Conservation (phyloP, 495 filamentous ascomycete species). For the Cetradonia linearis region DNA sequence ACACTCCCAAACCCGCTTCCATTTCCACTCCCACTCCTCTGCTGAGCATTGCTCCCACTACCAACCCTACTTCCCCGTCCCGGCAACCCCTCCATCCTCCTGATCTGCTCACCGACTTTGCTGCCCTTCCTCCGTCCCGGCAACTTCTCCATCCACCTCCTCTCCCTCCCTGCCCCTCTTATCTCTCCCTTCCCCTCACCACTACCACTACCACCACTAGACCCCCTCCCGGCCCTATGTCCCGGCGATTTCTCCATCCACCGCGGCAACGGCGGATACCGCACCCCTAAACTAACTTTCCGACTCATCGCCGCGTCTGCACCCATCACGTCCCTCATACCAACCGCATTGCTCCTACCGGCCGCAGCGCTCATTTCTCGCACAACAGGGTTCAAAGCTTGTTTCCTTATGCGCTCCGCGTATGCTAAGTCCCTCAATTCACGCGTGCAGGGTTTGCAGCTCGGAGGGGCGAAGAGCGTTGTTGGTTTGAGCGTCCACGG, state of each 20-base stretch:
- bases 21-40: background rate
- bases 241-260: slow-evolving; percentile 2
- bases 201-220: background rate
- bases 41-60: background rate
- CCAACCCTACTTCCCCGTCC: background rate
- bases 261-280: slow-evolving; percentile 10
- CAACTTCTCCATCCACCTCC: background rate
- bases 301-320: background rate
- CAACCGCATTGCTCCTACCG: background rate
- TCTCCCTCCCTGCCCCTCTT: background rate
- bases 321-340: background rate
- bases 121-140: background rate
- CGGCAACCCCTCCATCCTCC: background rate
- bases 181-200: background rate
- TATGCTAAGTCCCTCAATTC: slow-evolving; percentile 13
- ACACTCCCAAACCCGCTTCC: slow-evolving; percentile 1
- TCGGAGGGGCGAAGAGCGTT: slow-evolving; percentile 4
- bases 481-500: slow-evolving; percentile 12
- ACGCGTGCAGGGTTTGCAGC: slow-evolving; percentile 13
- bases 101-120: background rate
- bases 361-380: background rate
- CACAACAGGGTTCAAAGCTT: background rate
- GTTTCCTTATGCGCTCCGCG: background rate
- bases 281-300: background rate
- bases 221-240: background rate